phyloP scores from a whole-genome alignment of 805 yeast species.

The Dipodascopsis tothii region DNA sequence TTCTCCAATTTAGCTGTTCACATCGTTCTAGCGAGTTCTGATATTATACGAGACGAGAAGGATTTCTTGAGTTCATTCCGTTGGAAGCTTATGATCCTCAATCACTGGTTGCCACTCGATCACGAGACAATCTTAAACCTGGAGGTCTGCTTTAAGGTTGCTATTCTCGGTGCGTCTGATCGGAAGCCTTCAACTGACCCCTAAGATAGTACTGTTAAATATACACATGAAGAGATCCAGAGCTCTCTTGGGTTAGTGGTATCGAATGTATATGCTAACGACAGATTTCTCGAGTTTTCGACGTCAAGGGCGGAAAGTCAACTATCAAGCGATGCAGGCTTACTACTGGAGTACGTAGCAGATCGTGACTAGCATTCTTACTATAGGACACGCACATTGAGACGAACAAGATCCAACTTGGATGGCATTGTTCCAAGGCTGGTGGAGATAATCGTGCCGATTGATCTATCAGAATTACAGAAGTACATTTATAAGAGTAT shows the following conservation, averaged over 20 bases:
- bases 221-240: not conserved
- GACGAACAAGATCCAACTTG: conserved; percentile 73
- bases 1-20: no score
- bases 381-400: conserved; percentile 52
- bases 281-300: conserved; percentile 82
- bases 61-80: no score
- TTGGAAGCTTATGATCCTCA: no score
- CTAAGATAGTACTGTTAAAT: conserved; percentile 36
- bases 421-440: conserved; percentile 72
- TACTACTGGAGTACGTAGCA: no score
- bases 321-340: not conserved
- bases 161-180: no score
- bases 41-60: no score
- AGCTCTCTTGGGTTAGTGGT: not conserved
- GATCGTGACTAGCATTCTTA: not conserved
- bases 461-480: conserved; percentile 57
- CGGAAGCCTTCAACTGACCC: no score
- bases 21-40: no score
- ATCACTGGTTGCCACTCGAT: no score
- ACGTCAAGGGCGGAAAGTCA: conserved; percentile 31
- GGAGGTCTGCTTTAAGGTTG: no score
- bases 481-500: conserved; percentile 48
- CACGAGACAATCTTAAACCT: no score
- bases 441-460: conserved; percentile 74
- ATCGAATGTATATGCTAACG: conserved; percentile 34